Base-by-base conservation (phyloP, 805 yeast genomes). In the Huiozyma naganishii region DNA sequence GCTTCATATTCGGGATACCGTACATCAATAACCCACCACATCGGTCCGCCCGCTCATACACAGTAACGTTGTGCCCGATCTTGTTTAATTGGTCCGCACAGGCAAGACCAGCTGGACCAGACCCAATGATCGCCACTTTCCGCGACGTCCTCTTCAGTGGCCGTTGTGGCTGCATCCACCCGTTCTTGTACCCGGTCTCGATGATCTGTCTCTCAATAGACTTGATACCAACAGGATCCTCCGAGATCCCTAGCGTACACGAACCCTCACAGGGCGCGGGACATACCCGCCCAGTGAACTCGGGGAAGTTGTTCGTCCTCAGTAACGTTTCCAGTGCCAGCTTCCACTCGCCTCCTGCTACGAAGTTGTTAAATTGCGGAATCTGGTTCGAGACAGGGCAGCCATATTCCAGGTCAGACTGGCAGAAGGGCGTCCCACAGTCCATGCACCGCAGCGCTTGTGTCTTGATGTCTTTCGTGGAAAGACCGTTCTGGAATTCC, bases 261-360 rank as follows among this genome's bases (percentile, higher is more conserved):
- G 97, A 95, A 55, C 97, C 97, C 66, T 89, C 95, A 71, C 98
- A 90, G 51, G 98, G 98, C 48, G 97, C 97, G 23, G 98, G 98
- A 69, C 98, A 90, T 50, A 90, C 90, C 68, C 97, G 80, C 48
- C 97, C 95, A 47, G 97, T 90, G 60, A 92, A 90, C 69, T 92
- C 97, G 23, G 97, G 97, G 83, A 92, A 90, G 69, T 92, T 90
- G 71, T 90, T 90, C 48, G 98, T 92, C 89, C 88, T 90, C 62
- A 85, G 68, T 62, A 90, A 74, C 55, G 95, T 76, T 62, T 88
- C 90, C 57, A 88, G 73, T 13, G 98, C 98, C 56, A 87, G 89
- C 58, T 72, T 79, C 97, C 97, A 90, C 61, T 90, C 79, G 66
- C 87, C 90, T 65, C 88, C 77, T 77, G 88, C 90, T 13, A 90